A percentile compares a stretch with the other conserved stretches of the same genome.
phyloP scores from a whole-genome alignment of 2,329 filamentous ascomycete species.

The Monosporascus sp. region DNA sequence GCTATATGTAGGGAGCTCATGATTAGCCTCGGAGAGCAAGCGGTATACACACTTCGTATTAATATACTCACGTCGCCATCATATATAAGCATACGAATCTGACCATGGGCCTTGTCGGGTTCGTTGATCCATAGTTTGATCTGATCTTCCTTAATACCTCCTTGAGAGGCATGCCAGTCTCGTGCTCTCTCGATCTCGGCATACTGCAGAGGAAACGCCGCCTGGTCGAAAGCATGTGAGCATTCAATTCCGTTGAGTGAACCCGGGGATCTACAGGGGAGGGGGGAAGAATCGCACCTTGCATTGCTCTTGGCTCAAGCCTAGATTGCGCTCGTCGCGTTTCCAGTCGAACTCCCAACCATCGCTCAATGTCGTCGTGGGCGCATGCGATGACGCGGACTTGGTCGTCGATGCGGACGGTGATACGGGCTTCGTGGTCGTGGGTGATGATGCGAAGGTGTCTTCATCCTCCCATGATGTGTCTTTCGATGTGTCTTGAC shows the following conservation, averaged over 20 bases:
- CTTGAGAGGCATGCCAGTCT: constrained; percentile 1
- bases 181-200: constrained; percentile 18
- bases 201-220: constrained; percentile 20
- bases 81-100: constrained; percentile 30
- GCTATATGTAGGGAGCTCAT: not conserved
- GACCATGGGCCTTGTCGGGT: constrained; percentile 15
- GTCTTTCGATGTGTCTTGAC: not conserved
- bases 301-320: constrained; percentile 17
- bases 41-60: too few relatives aligned
- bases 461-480: too few relatives aligned
- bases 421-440: not conserved
- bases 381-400: not conserved
- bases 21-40: not conserved
- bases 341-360: constrained; percentile 1
- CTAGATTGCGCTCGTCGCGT: constrained; percentile 17
- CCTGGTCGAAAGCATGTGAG: not conserved
- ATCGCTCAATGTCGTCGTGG: not conserved
- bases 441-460: too few relatives aligned
- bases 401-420: not conserved
- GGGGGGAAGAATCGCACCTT: not conserved
- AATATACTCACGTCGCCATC: constrained; percentile 12
- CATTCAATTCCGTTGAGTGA: not conserved
- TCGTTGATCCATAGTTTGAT: constrained; percentile 17
- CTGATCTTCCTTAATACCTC: constrained; percentile 6
- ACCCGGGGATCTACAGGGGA: not conserved